A percentile compares a stretch with the other conserved stretches of the same genome.
These are phyloP conservation scores for Dysphania ambrosioides DNA, from an alignment of 148 eudicot genomes.

Conservation along the genomic window DNA sequence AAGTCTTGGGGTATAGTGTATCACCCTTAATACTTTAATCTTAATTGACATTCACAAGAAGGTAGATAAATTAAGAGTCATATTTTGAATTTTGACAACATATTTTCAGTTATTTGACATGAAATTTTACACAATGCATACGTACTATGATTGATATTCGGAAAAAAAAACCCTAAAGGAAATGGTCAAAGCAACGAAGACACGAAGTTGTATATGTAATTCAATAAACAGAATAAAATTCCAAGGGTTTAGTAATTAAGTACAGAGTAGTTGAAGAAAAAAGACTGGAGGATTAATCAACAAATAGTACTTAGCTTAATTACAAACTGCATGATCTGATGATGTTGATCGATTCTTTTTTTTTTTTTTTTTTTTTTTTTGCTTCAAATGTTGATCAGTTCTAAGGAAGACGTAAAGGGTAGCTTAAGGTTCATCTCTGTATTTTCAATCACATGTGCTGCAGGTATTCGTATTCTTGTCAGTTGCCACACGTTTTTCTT, in stretches of 20 bases:
- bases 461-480: constrained; percentile 1
- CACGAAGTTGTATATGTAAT: too few species aligned
- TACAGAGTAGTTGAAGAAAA: neutral
- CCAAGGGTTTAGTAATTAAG: neutral
- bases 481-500: neutral
- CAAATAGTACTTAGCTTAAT: neutral
- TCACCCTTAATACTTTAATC: too few species aligned
- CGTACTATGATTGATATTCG: too few species aligned
- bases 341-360: too few species aligned
- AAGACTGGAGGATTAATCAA: neutral
- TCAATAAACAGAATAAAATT: too few species aligned
- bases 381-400: neutral
- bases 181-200: neutral
- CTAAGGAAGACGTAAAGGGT: neutral
- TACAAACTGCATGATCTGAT: neutral
- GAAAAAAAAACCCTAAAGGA: neutral
- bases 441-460: neutral
- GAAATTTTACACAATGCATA: too few species aligned
- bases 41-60: too few species aligned
- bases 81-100: too few species aligned
- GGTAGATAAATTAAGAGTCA: too few species aligned
- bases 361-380: too few species aligned
- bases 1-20: too few species aligned
- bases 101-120: too few species aligned
- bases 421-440: neutral